Evolutionary conservation across 495 filamentous ascomycete species (phyloP), one percentile per base, ranked within the genome.

Genomic region (Lepidopterella palustris): DNA sequence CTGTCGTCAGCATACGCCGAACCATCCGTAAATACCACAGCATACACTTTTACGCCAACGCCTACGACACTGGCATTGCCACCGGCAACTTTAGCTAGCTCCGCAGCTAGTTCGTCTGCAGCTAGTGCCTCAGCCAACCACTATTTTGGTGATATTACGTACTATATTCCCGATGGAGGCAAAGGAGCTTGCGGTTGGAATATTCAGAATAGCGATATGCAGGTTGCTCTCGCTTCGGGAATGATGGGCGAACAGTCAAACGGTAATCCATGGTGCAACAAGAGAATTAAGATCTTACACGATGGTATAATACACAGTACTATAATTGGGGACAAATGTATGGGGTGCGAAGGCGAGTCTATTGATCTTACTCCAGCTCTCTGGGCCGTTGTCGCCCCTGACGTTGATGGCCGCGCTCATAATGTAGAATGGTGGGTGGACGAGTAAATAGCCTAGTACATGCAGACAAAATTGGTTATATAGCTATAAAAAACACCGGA

Each of bases 161-260:
- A 67, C 56, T 80, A 78, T 59, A 48, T 51, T 5, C 21, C 63
- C 27, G 47, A 18, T 9, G 47, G 47, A 24, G 75, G 76, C 23
- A 6, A 74, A 3, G 78, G 78, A 21, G 69, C 78, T 35, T 80
- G 78, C 52, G 78, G 77, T 31, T 21, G 21, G 1, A 53, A 45
- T 0, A 71, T 52, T 57, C 0, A 0, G 1, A 23, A 52, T 26
- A 18, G 21, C 23, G 70, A 78, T n/a, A 21, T 27, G 47, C 61
- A 77, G 40, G 72, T 74, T 53, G 77, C 77, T 13, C 54, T 79
- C 32, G 59, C 70, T n/a, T 20, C 61, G 11, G n/a, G 3, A 5
- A 57, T 72, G 31, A 51, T 27, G 8, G 58, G 53, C 28, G 73
- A 77, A 58, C 21, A 25, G 20, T 68, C 74, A 15, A 79, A 78